phyloP scores from a whole-genome alignment of 1,284 basidiomycete genomes.

The Pisolithus thermaeus region DNA sequence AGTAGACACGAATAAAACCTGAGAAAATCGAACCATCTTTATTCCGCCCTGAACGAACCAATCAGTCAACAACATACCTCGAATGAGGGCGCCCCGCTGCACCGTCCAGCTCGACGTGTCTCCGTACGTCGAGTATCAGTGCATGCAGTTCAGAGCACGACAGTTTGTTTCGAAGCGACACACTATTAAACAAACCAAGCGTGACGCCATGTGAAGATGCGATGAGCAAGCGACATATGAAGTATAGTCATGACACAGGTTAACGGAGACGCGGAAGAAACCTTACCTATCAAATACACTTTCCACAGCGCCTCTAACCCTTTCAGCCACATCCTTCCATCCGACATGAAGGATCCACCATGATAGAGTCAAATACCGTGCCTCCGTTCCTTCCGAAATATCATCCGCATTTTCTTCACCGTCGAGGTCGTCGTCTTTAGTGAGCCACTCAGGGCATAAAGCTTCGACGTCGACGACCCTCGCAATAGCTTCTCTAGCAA shows the following conservation, averaged over 20 bases:
- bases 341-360: constrained; percentile 92
- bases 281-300: constrained; percentile 73
- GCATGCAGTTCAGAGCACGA: constrained; percentile 61
- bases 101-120: constrained; percentile 66
- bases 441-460: constrained; percentile 21
- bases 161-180: constrained; percentile 74
- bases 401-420: constrained; percentile 23
- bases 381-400: constrained; percentile 59
- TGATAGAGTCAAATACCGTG: constrained; percentile 77
- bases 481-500: constrained; percentile 21
- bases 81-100: constrained; percentile 47
- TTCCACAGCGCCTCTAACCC: constrained; percentile 70
- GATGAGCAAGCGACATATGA: neutral
- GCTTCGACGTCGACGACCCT: constrained; percentile 21
- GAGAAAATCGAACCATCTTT: neutral
- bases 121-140: constrained; percentile 64
- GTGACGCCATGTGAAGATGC: neutral
- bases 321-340: constrained; percentile 75
- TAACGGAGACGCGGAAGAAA: neutral
- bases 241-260: neutral
- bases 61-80: constrained; percentile 20
- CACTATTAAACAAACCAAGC: constrained; percentile 36
- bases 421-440: constrained; percentile 8
- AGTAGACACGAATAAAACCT: constrained; percentile 74
- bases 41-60: neutral